These are phyloP conservation scores for Akanthomyces muscarius DNA, from an alignment of 2,329 filamentous ascomycete genomes.

Conservation along the genomic window DNA sequence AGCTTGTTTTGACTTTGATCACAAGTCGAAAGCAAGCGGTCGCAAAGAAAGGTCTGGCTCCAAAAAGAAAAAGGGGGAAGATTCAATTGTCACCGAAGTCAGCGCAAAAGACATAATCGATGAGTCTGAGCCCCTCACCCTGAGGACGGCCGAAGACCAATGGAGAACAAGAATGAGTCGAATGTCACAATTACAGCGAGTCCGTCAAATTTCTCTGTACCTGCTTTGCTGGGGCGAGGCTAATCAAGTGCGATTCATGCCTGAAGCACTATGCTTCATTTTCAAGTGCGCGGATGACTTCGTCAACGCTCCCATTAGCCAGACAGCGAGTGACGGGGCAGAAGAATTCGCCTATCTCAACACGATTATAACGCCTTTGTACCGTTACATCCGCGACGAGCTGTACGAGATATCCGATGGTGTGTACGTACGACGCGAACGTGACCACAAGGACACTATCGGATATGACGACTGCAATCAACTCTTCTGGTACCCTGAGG, in stretches of 20 bases:
- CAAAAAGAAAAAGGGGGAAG: conserved; percentile 42
- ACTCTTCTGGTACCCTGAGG: conserved; percentile 99
- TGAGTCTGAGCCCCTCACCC: conserved; percentile 53
- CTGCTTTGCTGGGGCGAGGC: conserved; percentile 97
- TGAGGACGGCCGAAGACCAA: conserved; percentile 93
- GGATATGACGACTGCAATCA: conserved; percentile 99
- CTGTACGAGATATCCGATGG: conserved; percentile 94
- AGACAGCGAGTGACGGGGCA: no score
- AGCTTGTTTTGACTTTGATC: conserved; percentile 87
- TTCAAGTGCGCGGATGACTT: conserved; percentile 99
- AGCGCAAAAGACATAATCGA: conserved; percentile 64
- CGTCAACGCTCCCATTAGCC: conserved; percentile 73
- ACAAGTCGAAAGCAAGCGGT: conserved; percentile 62
- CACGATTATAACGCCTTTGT: conserved; percentile 89
- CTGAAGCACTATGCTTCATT: conserved; percentile 93
- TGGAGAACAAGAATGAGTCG: conserved; percentile 99
- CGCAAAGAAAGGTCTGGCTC: conserved; percentile 67
- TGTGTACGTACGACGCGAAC: conserved; percentile 92
- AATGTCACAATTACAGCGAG: conserved; percentile 96
- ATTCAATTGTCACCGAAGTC: conserved; percentile 46
- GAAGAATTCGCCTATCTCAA: conserved; percentile 96
- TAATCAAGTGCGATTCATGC: conserved; percentile 97
- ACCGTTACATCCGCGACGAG: conserved; percentile 91
- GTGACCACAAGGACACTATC: conserved; percentile 87
- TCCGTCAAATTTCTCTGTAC: conserved; percentile 87